Conservation (phyloP, 768 basidiomycete species). For the Butyriboletus loyo region DNA sequence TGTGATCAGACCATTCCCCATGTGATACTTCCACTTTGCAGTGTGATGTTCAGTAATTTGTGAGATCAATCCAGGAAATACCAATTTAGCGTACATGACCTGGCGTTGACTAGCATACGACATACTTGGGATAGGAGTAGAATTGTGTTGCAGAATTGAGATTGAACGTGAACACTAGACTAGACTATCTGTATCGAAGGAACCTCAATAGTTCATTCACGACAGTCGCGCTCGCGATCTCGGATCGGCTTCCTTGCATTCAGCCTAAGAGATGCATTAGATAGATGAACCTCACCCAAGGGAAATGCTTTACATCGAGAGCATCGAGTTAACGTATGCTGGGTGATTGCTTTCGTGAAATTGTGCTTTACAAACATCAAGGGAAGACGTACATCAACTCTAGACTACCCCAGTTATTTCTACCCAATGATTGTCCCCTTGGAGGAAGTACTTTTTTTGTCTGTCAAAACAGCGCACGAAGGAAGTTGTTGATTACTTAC, state of each 20-base stretch:
- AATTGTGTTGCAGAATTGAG: too few relatives aligned
- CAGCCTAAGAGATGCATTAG: slow-evolving; percentile 1
- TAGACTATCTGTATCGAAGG: slow-evolving; percentile 2
- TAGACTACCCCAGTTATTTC: neutral
- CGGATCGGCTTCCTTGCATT: slow-evolving; percentile 13
- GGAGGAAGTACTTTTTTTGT: neutral
- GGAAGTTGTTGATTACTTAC: neutral
- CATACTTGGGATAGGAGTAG: too few relatives aligned
- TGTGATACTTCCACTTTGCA: neutral
- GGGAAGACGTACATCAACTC: slow-evolving; percentile 1
- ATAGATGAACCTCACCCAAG: neutral
- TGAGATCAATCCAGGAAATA: neutral
- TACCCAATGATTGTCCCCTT: slow-evolving; percentile 1
- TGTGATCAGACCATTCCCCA: neutral
- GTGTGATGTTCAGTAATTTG: neutral
- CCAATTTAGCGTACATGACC: too few relatives aligned
- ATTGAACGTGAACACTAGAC: neutral
- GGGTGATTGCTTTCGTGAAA: neutral
- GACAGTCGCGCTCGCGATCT: slow-evolving; percentile 7
- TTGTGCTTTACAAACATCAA: neutral
- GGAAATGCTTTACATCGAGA: neutral
- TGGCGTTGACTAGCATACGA: too few relatives aligned
- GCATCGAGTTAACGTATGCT: slow-evolving; percentile 12
- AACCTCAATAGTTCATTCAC: slow-evolving; percentile 4
- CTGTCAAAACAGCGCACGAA: neutral